phyloP scores from a whole-genome alignment of 1,284 basidiomycete species.

The Tilletia horrida region DNA sequence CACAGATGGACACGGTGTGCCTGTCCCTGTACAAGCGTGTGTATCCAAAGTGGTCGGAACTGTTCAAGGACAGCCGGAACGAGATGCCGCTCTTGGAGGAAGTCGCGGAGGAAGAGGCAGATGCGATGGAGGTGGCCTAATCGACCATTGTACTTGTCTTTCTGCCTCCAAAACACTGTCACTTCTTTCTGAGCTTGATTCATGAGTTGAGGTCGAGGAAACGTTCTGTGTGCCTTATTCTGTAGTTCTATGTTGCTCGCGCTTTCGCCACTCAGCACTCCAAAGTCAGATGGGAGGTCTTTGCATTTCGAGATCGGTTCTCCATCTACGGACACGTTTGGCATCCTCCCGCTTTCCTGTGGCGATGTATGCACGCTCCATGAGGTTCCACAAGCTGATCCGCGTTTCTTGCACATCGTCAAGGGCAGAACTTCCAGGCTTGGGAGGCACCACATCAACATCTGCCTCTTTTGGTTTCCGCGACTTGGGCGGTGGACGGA shows the following conservation, averaged over 20 bases:
- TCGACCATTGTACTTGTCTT: background rate
- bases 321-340: background rate
- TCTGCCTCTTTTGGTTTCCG: background rate
- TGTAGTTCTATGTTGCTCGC: too few relatives aligned
- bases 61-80: slow-evolving; percentile 20
- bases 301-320: background rate
- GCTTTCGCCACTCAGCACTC: too few relatives aligned
- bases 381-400: background rate
- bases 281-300: too few relatives aligned
- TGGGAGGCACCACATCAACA: background rate
- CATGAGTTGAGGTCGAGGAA: too few relatives aligned
- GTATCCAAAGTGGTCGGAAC: slow-evolving; percentile 71
- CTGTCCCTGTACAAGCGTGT: slow-evolving; percentile 87
- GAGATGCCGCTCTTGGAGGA: slow-evolving; percentile 25
- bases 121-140: background rate
- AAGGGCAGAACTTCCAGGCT: background rate
- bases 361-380: background rate
- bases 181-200: background rate
- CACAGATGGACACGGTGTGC: slow-evolving; percentile 92
- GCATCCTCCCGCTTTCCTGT: background rate
- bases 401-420: background rate
- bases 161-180: background rate
- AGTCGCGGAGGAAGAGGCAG: background rate
- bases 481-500: slow-evolving; percentile 10
- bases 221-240: too few relatives aligned